Evolutionary conservation across 129 eudicot genomes (phyloP).

Genomic region (Chrysanthemum seticuspe): DNA sequence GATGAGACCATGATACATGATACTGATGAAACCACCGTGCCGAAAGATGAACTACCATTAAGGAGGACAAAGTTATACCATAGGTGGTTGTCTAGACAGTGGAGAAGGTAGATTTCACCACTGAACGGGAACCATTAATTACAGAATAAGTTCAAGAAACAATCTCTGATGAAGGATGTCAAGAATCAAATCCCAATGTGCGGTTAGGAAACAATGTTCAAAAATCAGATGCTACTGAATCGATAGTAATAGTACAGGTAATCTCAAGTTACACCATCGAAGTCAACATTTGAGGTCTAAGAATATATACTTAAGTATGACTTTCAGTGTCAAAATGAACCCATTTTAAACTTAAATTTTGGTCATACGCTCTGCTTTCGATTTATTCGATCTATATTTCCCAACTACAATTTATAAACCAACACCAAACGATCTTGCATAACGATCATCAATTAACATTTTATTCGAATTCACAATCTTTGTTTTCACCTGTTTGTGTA

Average conservation of each 20-base stretch:
- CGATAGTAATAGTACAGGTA: no score
- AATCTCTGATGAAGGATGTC: constrained; percentile 95
- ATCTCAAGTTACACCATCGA: no score
- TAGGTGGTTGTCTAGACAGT: constrained; percentile 32
- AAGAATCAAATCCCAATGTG: constrained; percentile 78
- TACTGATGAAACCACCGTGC: constrained; percentile 26
- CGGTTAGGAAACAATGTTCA: constrained; percentile 57
- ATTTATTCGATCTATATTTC: constrained; percentile 20
- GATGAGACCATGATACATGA: constrained; percentile 24
- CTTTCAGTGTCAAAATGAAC: no score
- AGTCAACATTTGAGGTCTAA: no score
- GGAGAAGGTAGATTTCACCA: constrained; percentile 26
- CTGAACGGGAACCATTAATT: constrained; percentile 25
- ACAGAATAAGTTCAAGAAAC: constrained; percentile 52
- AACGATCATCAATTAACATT: not conserved
- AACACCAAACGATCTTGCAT: constrained; percentile 5
- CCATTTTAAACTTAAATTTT: no score
- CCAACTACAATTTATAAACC: constrained; percentile 10
- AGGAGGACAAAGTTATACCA: constrained; percentile 39
- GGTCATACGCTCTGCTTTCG: constrained; percentile 39
- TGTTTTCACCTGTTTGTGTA: constrained; percentile 43
- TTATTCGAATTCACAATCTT: constrained; percentile 29
- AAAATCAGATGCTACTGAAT: not conserved
- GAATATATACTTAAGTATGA: no score
- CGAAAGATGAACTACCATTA: constrained; percentile 36